phyloP scores from a whole-genome alignment of 2,329 filamentous ascomycete genomes.

The Microcyclospora pomicola region DNA sequence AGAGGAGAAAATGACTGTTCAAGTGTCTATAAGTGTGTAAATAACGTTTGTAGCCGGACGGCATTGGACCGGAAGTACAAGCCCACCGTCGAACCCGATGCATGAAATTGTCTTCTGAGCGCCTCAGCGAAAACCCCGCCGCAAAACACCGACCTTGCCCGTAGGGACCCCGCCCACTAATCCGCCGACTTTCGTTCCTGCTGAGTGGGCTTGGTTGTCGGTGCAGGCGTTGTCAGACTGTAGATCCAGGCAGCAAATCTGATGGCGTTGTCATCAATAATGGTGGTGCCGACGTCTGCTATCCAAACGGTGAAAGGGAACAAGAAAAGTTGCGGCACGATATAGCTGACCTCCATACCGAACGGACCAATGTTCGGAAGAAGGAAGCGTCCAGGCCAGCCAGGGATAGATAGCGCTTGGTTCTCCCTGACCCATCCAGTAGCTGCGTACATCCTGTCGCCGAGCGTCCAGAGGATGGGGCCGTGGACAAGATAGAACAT shows the following conservation, averaged over 20 bases:
- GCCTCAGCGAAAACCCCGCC: too few relatives aligned
- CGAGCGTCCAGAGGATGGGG: conserved; percentile 44
- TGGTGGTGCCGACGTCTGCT: conserved; percentile 42
- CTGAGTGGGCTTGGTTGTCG: neutral
- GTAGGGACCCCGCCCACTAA: too few relatives aligned
- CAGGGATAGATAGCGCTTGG: conserved; percentile 38
- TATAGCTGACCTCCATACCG: conserved; percentile 47
- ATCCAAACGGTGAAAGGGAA: conserved; percentile 46
- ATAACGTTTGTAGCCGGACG: too few relatives aligned
- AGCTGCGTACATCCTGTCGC: conserved; percentile 50
- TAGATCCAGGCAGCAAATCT: conserved; percentile 45
- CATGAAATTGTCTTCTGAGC: too few relatives aligned
- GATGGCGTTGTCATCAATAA: conserved; percentile 48
- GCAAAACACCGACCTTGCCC: too few relatives aligned
- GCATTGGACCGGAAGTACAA: too few relatives aligned
- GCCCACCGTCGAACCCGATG: too few relatives aligned
- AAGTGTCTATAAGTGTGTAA: too few relatives aligned
- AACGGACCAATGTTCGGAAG: conserved; percentile 42
- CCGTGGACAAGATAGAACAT: conserved; percentile 52
- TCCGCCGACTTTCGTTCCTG: too few relatives aligned
- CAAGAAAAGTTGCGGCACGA: conserved; percentile 46
- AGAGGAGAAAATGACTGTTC: too few relatives aligned
- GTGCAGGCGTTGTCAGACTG: conserved; percentile 23
- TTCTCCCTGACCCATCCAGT: conserved; percentile 41
- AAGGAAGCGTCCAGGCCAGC: conserved; percentile 44